phyloP scores from a whole-genome alignment of 2,329 filamentous ascomycete genomes.

The Clarireedia monteithiana region DNA sequence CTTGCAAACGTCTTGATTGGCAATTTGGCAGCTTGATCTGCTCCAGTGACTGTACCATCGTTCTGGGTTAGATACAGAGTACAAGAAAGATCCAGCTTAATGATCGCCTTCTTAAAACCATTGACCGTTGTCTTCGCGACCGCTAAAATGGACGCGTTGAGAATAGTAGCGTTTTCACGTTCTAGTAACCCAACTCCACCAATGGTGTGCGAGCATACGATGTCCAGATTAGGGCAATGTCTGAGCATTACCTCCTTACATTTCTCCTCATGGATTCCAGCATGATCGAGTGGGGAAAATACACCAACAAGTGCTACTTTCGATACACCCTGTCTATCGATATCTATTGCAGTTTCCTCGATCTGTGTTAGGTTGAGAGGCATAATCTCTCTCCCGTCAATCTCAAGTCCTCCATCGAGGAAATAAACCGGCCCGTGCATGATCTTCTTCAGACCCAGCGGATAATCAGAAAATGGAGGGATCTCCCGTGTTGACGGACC shows the following conservation, averaged over 20 bases:
- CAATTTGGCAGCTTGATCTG: slow-evolving; percentile 40
- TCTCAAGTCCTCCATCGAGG: slow-evolving; percentile 42
- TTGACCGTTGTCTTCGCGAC: slow-evolving; percentile 48
- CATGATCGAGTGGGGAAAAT: slow-evolving; percentile 45
- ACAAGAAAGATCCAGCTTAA: slow-evolving; percentile 43
- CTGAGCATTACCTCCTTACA: slow-evolving; percentile 12
- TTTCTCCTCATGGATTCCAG: slow-evolving; percentile 40
- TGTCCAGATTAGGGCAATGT: slow-evolving; percentile 14
- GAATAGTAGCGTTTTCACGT: slow-evolving; percentile 53
- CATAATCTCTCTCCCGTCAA: slow-evolving; percentile 14
- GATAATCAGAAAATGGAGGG: slow-evolving; percentile 41
- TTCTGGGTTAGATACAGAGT: slow-evolving; percentile 52
- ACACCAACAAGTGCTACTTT: slow-evolving; percentile 42
- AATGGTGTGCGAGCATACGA: slow-evolving; percentile 45
- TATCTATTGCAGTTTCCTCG: slow-evolving; percentile 7
- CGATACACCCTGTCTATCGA: slow-evolving; percentile 31
- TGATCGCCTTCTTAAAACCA: slow-evolving; percentile 44
- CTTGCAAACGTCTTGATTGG: slow-evolving; percentile 54
- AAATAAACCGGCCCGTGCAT: slow-evolving; percentile 39
- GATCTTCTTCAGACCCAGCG: slow-evolving; percentile 38
- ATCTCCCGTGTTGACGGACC: slow-evolving; percentile 41
- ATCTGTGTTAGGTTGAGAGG: slow-evolving; percentile 13
- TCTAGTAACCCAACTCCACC: slow-evolving; percentile 43
- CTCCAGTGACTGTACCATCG: slow-evolving; percentile 50
- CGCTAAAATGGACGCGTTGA: slow-evolving; percentile 51